Conservation (phyloP, 352 stramenopile genomes). For the Pythium rishiriense region DNA sequence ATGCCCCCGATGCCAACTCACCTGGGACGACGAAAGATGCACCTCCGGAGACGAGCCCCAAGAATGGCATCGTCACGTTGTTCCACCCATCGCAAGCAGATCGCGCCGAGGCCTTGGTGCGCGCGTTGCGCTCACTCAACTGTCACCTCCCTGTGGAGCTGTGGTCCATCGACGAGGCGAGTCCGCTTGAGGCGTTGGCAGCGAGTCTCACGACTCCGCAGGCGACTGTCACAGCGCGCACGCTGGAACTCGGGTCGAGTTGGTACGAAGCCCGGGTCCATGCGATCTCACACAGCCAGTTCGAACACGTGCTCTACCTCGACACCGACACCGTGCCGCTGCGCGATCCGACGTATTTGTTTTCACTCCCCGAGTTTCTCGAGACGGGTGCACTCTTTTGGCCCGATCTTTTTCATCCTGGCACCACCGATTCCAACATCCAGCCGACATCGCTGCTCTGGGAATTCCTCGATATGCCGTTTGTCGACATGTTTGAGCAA, state of each 20-base stretch:
- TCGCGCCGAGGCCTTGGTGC: neutral
- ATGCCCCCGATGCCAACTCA: neutral
- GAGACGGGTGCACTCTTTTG: slow-evolving; percentile 29
- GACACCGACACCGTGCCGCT: slow-evolving; percentile 17
- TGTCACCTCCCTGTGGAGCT: slow-evolving; percentile 16
- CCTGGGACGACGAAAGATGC: neutral
- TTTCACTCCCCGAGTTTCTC: slow-evolving; percentile 22
- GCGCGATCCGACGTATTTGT: slow-evolving; percentile 31
- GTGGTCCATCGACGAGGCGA: slow-evolving; percentile 12
- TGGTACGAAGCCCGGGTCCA: slow-evolving; percentile 16
- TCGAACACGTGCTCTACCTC: slow-evolving; percentile 26
- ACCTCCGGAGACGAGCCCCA: neutral
- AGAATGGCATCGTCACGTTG: slow-evolving; percentile 13
- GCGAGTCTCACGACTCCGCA: neutral
- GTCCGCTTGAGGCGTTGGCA: neutral
- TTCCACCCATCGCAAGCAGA: neutral
- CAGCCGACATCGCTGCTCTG: slow-evolving; percentile 21
- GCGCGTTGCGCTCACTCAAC: neutral
- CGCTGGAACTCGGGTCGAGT: neutral
- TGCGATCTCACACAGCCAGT: slow-evolving; percentile 23
- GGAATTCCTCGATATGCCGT: slow-evolving; percentile 30
- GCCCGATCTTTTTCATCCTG: slow-evolving; percentile 28
- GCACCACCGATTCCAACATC: slow-evolving; percentile 24
- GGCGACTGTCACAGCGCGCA: neutral
- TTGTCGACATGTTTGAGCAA: slow-evolving; percentile 33